A percentile compares a stretch with the other conserved stretches of the same genome.
phyloP scores from a whole-genome alignment of 352 stramenopile genomes.

The Halophytophthora polymorphica region DNA sequence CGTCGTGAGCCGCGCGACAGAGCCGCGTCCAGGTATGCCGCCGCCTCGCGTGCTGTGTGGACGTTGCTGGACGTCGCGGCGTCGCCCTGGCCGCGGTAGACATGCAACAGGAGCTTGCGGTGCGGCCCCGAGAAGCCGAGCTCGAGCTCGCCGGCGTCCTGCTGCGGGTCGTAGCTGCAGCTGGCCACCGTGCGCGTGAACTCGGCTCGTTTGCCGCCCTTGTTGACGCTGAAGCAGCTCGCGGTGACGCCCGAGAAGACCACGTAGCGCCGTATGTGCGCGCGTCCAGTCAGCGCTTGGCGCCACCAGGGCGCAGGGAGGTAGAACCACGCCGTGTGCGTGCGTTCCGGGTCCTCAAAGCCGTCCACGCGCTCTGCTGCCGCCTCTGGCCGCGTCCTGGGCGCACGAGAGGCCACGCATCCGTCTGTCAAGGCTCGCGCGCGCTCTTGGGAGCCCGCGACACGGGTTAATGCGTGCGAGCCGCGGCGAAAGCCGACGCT shows the following conservation, averaged over 20 bases:
- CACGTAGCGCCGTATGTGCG: conserved; percentile 28
- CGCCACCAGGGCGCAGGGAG: conserved; percentile 38
- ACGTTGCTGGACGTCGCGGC: conserved; percentile 18
- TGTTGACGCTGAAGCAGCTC: conserved; percentile 55
- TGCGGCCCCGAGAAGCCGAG: conserved; percentile 13
- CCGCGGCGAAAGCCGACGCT: background rate
- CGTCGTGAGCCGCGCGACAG: background rate
- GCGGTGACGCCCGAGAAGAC: conserved; percentile 37
- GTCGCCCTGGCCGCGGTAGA: conserved; percentile 5
- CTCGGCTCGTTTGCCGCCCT: conserved; percentile 33
- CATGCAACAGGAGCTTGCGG: conserved; percentile 20
- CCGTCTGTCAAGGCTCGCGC: conserved; percentile 20
- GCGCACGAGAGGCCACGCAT: background rate
- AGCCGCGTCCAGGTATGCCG: background rate
- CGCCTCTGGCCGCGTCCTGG: background rate
- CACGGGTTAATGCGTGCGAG: background rate
- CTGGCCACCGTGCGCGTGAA: conserved; percentile 27
- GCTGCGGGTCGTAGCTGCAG: conserved; percentile 18
- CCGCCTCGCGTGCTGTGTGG: conserved; percentile 13
- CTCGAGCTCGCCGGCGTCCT: conserved; percentile 10
- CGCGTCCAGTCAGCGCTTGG: conserved; percentile 13
- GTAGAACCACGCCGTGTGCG: conserved; percentile 33
- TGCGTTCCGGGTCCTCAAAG: conserved; percentile 16
- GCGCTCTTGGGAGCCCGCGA: background rate
- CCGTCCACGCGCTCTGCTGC: conserved; percentile 14